These are phyloP conservation scores for Carpediemonas membranifera DNA, from an alignment of 78 protist genomes.

Conservation along the genomic window DNA sequence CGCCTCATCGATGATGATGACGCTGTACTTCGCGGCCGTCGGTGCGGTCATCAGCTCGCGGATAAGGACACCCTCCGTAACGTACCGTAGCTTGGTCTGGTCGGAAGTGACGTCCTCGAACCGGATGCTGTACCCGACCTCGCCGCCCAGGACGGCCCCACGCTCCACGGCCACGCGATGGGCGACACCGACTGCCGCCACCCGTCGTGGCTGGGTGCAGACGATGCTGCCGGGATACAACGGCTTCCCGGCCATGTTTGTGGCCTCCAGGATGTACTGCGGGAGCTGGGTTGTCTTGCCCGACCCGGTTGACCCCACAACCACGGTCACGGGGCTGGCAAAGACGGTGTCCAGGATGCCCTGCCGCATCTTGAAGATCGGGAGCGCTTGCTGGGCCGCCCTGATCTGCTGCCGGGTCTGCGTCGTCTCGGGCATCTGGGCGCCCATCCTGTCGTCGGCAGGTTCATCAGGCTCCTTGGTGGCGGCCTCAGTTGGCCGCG, in stretches of 20 bases:
- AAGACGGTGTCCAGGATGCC: too few species aligned
- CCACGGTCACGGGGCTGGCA: too few species aligned
- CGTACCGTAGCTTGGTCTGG: constrained; percentile 61
- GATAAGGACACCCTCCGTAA: constrained; percentile 85
- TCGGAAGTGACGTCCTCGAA: constrained; percentile 48
- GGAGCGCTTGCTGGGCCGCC: too few species aligned
- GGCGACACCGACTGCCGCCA: constrained; percentile 85
- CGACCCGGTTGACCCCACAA: constrained; percentile 82
- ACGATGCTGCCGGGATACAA: constrained; percentile 48
- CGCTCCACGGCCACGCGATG: constrained; percentile 85
- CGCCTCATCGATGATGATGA: constrained; percentile 91
- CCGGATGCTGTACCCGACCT: constrained; percentile 46
- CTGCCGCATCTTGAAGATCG: too few species aligned
- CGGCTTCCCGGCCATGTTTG: not conserved
- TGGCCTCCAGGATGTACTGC: constrained; percentile 79
- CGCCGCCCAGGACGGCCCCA: constrained; percentile 33
- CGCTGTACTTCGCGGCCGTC: constrained; percentile 58
- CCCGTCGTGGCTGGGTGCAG: constrained; percentile 96
- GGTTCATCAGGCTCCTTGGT: too few species aligned
- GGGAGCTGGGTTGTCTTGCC: constrained; percentile 96
- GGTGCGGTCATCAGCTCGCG: constrained; percentile 68
- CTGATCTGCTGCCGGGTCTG: too few species aligned
- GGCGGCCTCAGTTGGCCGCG: too few species aligned
- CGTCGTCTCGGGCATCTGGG: too few species aligned
- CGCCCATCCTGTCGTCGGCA: too few species aligned